A percentile compares a stretch with the other conserved stretches of the same genome.
These are phyloP conservation scores for Pseudogymnoascus sp. DNA, from an alignment of 2,329 filamentous ascomycete genomes.

Conservation along the genomic window DNA sequence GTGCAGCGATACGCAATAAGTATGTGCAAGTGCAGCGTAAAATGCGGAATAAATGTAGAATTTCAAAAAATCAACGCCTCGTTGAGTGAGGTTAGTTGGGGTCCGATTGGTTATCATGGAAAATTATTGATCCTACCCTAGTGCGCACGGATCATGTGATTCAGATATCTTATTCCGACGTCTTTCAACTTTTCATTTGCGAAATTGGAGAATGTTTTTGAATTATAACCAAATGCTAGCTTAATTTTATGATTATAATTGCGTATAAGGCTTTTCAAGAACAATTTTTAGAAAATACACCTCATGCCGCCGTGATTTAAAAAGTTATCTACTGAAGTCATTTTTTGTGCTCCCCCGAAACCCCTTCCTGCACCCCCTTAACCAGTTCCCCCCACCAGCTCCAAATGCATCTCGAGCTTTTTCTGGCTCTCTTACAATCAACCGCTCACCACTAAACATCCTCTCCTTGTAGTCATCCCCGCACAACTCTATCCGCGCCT, in stretches of 20 bases:
- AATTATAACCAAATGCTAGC: not conserved
- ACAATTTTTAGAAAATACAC: not conserved
- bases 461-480: not conserved
- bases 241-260: not conserved
- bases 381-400: not conserved
- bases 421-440: not conserved
- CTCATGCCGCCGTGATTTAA: not conserved
- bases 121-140: not conserved
- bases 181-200: not conserved
- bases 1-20: not conserved
- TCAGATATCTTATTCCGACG: not conserved
- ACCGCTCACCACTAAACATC: not conserved
- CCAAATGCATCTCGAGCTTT: not conserved
- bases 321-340: conserved; percentile 1
- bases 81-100: not conserved
- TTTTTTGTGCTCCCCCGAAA: conserved; percentile 2
- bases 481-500: not conserved
- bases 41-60: not conserved
- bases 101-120: conserved; percentile 7
- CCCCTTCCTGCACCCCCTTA: not conserved
- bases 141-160: not conserved
- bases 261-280: not conserved
- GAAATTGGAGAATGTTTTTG: not conserved
- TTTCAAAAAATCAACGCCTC: conserved; percentile 3
- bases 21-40: not conserved